Evolutionary conservation across 805 yeast genomes (phyloP), one percentile per base, ranked within the genome.

Genomic region (Ogataea ramenticola): DNA sequence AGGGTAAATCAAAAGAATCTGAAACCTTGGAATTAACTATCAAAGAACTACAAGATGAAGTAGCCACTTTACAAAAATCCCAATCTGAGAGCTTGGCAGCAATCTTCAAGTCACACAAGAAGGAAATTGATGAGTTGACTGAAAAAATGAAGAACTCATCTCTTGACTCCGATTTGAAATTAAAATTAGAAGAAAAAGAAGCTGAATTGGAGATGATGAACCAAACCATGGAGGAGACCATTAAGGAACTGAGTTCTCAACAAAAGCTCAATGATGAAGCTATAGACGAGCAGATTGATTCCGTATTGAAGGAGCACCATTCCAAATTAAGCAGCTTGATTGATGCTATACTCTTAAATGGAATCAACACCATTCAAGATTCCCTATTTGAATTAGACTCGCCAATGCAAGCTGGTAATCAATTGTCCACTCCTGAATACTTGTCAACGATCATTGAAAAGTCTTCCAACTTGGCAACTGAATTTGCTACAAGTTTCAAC

Each of bases 391-490:
- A 82, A 53, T 67, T 86, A 48, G 82, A 79, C 44, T 82, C 90
- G 4, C 86, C 93, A 27, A 77, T 83, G 77, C 87, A 84, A 61
- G 86, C 88, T 4, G 93, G 93, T 44, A 86, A 85, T 57, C 78
- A 80, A 51, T 80, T 80, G 58, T 72, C 93, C 2, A 76, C 91
- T 0, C 86, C 91, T 2, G 80, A 76, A 50, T 82, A 77, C 53
- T 62, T 83, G 20, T 66, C 81, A 31, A 80, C 91, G 0, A 67
- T 86, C 35, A 68, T 82, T 49, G 96, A 89, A 57, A 75, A 80
- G 49, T 74, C 83, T 17, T 76, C 87, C 0, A 75, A 79, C 34
- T 67, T 76, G 15, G 88, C 90, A 0, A 86, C 90, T 6, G 90
- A 83, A 34, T 86, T 89, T 61, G 85, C 95, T 5, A 76, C 80